Conservation (phyloP, 2,329 filamentous ascomycete species). For the Tolypocladium cylindrosporum region DNA sequence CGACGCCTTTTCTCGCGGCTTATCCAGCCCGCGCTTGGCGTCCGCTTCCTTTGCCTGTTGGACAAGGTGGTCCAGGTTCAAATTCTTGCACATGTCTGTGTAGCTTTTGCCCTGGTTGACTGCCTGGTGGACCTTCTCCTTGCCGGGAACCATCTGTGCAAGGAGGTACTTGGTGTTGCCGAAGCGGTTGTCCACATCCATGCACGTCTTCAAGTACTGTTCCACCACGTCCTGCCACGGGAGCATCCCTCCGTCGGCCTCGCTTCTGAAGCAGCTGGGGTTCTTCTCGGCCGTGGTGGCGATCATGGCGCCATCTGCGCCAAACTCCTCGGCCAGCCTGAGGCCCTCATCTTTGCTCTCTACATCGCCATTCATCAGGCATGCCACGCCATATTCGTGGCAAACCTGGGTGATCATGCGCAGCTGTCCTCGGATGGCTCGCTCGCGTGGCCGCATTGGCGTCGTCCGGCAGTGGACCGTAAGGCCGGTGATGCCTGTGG, state of each 20-base stretch:
- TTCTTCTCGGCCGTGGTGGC: constrained; percentile 88
- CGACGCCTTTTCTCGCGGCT: constrained; percentile 25
- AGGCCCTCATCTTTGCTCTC: constrained; percentile 62
- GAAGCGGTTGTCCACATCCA: constrained; percentile 77
- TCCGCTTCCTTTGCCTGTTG: constrained; percentile 59
- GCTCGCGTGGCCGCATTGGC: constrained; percentile 85
- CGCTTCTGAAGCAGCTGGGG: constrained; percentile 70
- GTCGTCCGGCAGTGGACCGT: constrained; percentile 95
- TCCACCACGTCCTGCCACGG: constrained; percentile 70
- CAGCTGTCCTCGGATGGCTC: constrained; percentile 77
- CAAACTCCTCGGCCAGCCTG: constrained; percentile 63
- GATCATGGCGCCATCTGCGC: constrained; percentile 95
- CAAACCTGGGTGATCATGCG: constrained; percentile 76
- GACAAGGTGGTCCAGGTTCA: constrained; percentile 55
- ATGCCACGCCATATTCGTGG: constrained; percentile 76
- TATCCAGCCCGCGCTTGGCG: constrained; percentile 46
- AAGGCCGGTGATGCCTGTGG: constrained; percentile 82
- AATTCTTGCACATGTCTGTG: constrained; percentile 50
- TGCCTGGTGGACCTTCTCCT: constrained; percentile 50
- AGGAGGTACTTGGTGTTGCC: constrained; percentile 92
- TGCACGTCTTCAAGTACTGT: constrained; percentile 60
- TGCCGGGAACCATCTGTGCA: constrained; percentile 76
- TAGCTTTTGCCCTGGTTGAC: constrained; percentile 64
- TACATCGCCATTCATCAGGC: constrained; percentile 93
- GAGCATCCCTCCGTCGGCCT: constrained; percentile 58